These are phyloP conservation scores for Pichia sporocuriosa DNA, from an alignment of 805 yeast genomes.

Conservation along the genomic window DNA sequence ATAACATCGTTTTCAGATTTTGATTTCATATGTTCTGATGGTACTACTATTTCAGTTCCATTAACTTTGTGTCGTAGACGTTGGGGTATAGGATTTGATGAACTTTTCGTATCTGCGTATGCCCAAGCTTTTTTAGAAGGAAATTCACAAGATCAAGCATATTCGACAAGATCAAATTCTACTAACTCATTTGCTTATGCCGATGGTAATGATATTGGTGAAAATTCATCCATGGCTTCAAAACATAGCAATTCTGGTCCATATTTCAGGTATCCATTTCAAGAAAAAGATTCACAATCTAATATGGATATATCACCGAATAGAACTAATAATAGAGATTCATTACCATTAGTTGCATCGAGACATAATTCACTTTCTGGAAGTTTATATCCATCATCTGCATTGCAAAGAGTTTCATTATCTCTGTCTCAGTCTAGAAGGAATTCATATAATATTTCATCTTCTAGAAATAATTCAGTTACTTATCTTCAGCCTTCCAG, in stretches of 20 bases:
- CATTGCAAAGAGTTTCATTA: conserved; percentile 10
- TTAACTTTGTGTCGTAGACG: conserved; percentile 55
- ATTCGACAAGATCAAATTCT: conserved; percentile 2
- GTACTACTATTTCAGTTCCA: conserved; percentile 61
- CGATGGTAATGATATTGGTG: conserved; percentile 20
- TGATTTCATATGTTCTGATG: conserved; percentile 64
- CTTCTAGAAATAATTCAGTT: conserved; percentile 4
- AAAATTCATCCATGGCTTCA: conserved; percentile 8
- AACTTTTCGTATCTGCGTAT: conserved; percentile 55
- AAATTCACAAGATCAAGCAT: conserved; percentile 1
- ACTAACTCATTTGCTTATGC: conserved; percentile 1
- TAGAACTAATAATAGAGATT: conserved; percentile 11
- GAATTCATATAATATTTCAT: conserved; percentile 12
- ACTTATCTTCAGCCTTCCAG: conserved; percentile 10
- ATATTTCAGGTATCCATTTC: conserved; percentile 64
- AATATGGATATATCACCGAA: conserved; percentile 2
- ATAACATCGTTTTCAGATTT: conserved; percentile 62
- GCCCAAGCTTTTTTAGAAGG: conserved; percentile 43
- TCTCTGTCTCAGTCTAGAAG: conserved; percentile 18
- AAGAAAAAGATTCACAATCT: conserved; percentile 34
- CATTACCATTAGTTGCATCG: conserved; percentile 2
- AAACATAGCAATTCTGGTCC: conserved; percentile 32
- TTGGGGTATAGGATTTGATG: conserved; percentile 72
- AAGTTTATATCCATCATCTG: background rate
- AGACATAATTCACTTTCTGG: conserved; percentile 15